Conservation (phyloP, 768 basidiomycete genomes). For the Gloeopeniophorella convolvens region DNA sequence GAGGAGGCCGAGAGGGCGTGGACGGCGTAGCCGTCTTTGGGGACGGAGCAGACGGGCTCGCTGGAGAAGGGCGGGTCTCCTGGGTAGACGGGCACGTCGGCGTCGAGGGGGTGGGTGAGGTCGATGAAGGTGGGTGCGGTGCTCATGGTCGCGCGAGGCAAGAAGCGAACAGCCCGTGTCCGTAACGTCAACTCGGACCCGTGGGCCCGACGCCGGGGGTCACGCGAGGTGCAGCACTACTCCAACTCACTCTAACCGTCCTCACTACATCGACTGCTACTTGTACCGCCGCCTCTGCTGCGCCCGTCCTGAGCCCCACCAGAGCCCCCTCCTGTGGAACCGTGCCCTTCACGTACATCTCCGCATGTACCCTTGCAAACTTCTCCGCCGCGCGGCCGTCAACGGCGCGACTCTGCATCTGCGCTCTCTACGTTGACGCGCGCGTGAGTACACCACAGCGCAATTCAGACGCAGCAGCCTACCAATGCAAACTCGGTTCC, state of each 20-base stretch:
- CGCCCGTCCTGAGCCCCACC: slow-evolving; percentile 7
- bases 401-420: slow-evolving; percentile 20
- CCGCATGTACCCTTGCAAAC: slow-evolving; percentile 17
- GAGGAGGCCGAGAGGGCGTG: slow-evolving; percentile 23
- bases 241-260: background rate
- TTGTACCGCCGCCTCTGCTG: slow-evolving; percentile 11
- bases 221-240: background rate
- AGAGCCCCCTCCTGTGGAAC: background rate
- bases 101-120: slow-evolving; percentile 20
- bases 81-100: slow-evolving; percentile 22
- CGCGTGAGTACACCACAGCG: no score
- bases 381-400: slow-evolving; percentile 14
- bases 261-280: slow-evolving; percentile 1
- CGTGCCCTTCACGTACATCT: slow-evolving; percentile 19
- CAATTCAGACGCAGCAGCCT: no score
- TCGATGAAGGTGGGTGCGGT: slow-evolving; percentile 15
- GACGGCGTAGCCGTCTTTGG: slow-evolving; percentile 24
- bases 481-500: slow-evolving; percentile 25
- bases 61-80: slow-evolving; percentile 26
- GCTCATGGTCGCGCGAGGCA: no score
- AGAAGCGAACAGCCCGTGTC: no score
- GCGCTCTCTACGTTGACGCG: slow-evolving; percentile 2
- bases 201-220: no score
- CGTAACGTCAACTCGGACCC: no score
- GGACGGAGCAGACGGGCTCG: slow-evolving; percentile 13